A percentile compares a stretch with the other conserved stretches of the same genome.
Evolutionary conservation across 306 rosid species (phyloP).

Genomic region (Acacia crassicarpa): DNA sequence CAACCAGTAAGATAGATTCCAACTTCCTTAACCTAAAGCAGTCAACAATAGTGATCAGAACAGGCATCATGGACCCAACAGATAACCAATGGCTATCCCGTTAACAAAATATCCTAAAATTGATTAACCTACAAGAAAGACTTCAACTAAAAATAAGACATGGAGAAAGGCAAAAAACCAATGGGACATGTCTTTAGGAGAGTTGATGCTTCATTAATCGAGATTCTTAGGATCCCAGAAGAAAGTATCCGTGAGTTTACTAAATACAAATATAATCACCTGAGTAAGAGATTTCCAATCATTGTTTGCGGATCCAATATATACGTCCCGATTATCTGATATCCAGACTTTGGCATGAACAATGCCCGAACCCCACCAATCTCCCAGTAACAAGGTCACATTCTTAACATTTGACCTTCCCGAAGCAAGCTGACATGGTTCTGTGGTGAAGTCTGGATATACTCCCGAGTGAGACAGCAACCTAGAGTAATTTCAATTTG

Average conservation of each 20-base stretch:
- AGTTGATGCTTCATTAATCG: constrained; percentile 1
- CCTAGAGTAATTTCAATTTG: constrained; percentile 43
- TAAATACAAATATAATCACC: constrained; percentile 42
- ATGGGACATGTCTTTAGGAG: neutral
- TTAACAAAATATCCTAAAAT: constrained; percentile 6
- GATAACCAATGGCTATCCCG: neutral
- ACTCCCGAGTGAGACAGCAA: constrained; percentile 88
- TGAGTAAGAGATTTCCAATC: constrained; percentile 98
- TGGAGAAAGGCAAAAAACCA: constrained; percentile 6
- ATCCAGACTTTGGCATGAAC: constrained; percentile 97
- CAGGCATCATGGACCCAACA: constrained; percentile 18
- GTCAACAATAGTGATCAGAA: constrained; percentile 19
- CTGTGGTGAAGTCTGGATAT: constrained; percentile 64
- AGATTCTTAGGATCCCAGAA: constrained; percentile 7
- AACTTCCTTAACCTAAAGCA: constrained; percentile 81
- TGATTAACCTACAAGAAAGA: neutral
- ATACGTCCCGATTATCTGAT: constrained; percentile 66
- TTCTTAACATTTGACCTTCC: constrained; percentile 88
- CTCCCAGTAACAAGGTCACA: constrained; percentile 59
- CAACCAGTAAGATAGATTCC: constrained; percentile 83
- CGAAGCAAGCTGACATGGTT: constrained; percentile 76
- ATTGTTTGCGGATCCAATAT: constrained; percentile 93
- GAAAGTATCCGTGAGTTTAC: neutral
- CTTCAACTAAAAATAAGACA: neutral
- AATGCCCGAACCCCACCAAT: constrained; percentile 95